Evolutionary conservation across 495 filamentous ascomycete genomes (phyloP), one percentile per base, ranked within the genome.

Genomic region (Aspergillus olivimuriae): DNA sequence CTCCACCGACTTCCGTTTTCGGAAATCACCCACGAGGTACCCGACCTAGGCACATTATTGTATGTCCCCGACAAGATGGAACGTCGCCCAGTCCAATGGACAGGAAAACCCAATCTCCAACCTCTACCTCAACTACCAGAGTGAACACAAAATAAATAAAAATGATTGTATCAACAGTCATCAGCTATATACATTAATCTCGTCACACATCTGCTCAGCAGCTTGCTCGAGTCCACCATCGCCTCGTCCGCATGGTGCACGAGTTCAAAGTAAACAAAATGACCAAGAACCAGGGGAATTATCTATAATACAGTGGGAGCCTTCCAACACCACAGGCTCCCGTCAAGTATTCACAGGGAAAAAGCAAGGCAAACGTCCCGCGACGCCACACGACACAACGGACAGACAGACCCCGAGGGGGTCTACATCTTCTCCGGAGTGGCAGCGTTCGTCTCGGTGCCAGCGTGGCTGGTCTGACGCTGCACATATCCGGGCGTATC

Each of bases 401-500:
- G 24, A 28, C 24, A 28, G 11, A 28, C 6, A 28, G 6, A 6
- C 6, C 6, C 24, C 24, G 5, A 28, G 24, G 6, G 5, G 6
- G 24, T 18, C 16, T 12, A 15, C 16, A 8, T n/a, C 7, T 35
- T 16, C 8, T 2, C 4, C 17, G 2, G 15, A 8, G 2, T 35
- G 2, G 12, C 11, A n/a, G n/a, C n/a, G n/a, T n/a, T n/a, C n/a
- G n/a, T n/a, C 2, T n/a, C 9, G 16, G 30, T 35, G 22, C 32
- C 20, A n/a, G 37, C 42, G 23, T 45, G 34, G 30, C 45, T 45
- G 36, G 45, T 33, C 18, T 35, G 6, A 7, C 33, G 19, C 18
- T 33, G 39, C 26, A 19, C 35, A 19, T 38, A 17, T 5, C 31
- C 24, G 18, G 53, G 37, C 15, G 35, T 54, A 34, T 52, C 53